Evolutionary conservation across 495 filamentous ascomycete genomes (phyloP).

Genomic region (Sphaerosporella brunnea): DNA sequence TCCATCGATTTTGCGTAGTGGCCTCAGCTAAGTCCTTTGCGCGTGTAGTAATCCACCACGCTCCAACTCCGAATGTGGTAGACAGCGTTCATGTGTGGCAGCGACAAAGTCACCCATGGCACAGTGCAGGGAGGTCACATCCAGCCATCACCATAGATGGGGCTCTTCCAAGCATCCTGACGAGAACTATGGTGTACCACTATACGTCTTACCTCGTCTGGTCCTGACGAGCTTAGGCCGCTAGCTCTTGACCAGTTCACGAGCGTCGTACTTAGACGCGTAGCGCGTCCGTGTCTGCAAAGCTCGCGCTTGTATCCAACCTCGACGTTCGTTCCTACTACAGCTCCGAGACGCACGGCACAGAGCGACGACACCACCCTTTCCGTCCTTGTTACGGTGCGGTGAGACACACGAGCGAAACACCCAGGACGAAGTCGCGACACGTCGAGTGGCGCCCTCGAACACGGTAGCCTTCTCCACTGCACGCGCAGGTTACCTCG

Average conservation of each 20-base stretch:
- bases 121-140: conserved; percentile 98
- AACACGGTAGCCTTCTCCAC: conserved; percentile 86
- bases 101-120: conserved; percentile 87
- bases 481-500: conserved; percentile 82
- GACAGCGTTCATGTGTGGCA: conserved; percentile 86
- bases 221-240: conserved; percentile 77
- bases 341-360: conserved; percentile 77
- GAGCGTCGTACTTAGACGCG: conserved; percentile 86
- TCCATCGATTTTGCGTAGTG: conserved; percentile 73
- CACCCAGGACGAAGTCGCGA: conserved; percentile 88
- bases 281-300: conserved; percentile 81
- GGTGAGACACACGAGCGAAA: conserved; percentile 88
- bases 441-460: conserved; percentile 77
- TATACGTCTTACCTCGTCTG: conserved; percentile 66
- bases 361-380: conserved; percentile 90
- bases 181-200: conserved; percentile 98
- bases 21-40: conserved; percentile 78
- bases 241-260: conserved; percentile 93
- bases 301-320: conserved; percentile 94
- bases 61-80: conserved; percentile 82
- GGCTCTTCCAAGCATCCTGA: conserved; percentile 69
- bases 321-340: conserved; percentile 74
- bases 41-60: conserved; percentile 87
- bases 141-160: conserved; percentile 81
- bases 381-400: conserved; percentile 95